Percentiles rank a stretch among this genome's conserved stretches.
These are phyloP conservation scores for Populus alba DNA, from an alignment of 345 rosid species.

Conservation along the genomic window DNA sequence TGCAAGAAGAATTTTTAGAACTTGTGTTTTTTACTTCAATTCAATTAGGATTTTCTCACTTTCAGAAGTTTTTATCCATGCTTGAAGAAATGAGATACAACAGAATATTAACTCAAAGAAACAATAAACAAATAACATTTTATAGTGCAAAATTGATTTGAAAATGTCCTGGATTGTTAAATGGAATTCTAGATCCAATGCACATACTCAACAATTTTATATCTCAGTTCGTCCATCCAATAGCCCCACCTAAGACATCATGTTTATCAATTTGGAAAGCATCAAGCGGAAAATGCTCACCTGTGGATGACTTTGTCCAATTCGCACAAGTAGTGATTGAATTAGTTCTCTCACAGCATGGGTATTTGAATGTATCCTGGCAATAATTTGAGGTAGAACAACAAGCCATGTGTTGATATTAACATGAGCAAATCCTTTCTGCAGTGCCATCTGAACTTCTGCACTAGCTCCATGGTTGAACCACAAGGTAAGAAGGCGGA, in stretches of 20 bases:
- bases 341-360: constrained; percentile 90
- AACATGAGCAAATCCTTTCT: constrained; percentile 79
- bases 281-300: constrained; percentile 36
- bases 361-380: constrained; percentile 96
- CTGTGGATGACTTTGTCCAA: constrained; percentile 97
- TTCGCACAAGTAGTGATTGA: constrained; percentile 90
- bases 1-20: neutral
- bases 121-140: neutral
- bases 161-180: too few relatives aligned
- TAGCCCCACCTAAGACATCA: neutral
- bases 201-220: neutral
- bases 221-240: neutral
- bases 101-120: neutral
- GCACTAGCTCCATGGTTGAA: constrained; percentile 93
- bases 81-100: neutral
- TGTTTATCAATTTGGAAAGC: neutral
- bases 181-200: too few relatives aligned
- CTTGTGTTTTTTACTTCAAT: neutral
- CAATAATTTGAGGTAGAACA: constrained; percentile 97
- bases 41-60: neutral
- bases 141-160: too few relatives aligned
- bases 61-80: neutral
- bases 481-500: constrained; percentile 97
- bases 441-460: constrained; percentile 86
- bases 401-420: constrained; percentile 97